Conservation (phyloP, 305 asterid species). For the Stenogyne calaminthoides region DNA sequence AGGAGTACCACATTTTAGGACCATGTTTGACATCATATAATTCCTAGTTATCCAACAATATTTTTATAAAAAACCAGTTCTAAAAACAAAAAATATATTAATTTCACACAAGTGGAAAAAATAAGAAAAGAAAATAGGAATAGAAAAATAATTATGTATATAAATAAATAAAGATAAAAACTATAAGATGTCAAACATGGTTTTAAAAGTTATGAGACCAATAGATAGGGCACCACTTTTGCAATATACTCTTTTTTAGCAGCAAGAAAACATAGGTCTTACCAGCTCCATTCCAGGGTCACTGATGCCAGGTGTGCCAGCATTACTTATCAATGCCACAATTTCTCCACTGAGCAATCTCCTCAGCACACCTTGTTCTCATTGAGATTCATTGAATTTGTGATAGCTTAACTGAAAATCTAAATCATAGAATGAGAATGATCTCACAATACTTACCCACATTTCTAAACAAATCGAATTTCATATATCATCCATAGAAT, state of each 20-base stretch:
- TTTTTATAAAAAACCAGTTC: no score
- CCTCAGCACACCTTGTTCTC: slow-evolving; percentile 70
- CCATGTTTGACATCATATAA: no score
- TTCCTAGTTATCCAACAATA: no score
- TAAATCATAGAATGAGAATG: slow-evolving; percentile 45
- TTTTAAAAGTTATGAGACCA: no score
- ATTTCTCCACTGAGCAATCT: slow-evolving; percentile 71
- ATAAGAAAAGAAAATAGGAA: no score
- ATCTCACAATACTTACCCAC: slow-evolving; percentile 15
- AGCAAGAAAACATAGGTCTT: slow-evolving; percentile 32
- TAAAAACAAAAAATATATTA: no score
- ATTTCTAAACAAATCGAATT: background rate
- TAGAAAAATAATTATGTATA: no score
- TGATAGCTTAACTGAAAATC: slow-evolving; percentile 91
- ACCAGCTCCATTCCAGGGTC: slow-evolving; percentile 94
- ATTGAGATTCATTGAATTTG: slow-evolving; percentile 82
- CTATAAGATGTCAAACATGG: no score
- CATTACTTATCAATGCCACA: slow-evolving; percentile 84
- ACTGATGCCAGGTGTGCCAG: slow-evolving; percentile 90
- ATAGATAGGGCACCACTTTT: background rate
- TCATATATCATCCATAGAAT: slow-evolving; percentile 7
- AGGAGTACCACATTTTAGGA: no score
- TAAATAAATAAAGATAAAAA: no score
- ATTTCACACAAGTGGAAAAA: no score
- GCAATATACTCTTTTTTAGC: background rate